These are phyloP conservation scores for Tubosaeta sp. DNA, from an alignment of 768 basidiomycete genomes.

Conservation along the genomic window DNA sequence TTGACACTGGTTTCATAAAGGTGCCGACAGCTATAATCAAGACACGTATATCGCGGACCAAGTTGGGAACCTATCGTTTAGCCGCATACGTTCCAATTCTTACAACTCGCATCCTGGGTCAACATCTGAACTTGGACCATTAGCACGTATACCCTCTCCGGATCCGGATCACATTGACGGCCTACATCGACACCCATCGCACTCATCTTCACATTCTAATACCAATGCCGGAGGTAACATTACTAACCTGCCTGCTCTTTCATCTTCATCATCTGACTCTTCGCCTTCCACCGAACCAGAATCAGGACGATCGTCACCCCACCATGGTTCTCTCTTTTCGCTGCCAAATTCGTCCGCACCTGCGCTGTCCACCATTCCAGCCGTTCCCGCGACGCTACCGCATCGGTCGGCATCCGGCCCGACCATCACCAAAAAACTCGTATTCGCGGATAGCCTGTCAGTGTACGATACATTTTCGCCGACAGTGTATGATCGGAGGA, in stretches of 20 bases:
- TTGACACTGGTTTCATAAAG: constrained; percentile 32
- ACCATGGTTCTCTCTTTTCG: constrained; percentile 55
- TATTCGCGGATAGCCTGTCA: constrained; percentile 88
- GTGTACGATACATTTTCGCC: constrained; percentile 97
- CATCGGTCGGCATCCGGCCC: constrained; percentile 74
- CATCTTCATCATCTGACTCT: constrained; percentile 44
- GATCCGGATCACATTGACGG: constrained; percentile 87
- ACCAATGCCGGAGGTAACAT: constrained; percentile 24
- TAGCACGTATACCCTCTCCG: constrained; percentile 77
- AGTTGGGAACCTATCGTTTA: constrained; percentile 36
- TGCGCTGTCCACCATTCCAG: constrained; percentile 58
- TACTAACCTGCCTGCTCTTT: constrained; percentile 51
- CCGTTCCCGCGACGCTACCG: constrained; percentile 48
- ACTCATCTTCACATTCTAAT: constrained; percentile 42
- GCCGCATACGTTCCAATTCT: constrained; percentile 76
- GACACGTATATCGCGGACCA: constrained; percentile 46
- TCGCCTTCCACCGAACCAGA: constrained; percentile 36
- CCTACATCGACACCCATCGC: constrained; percentile 64
- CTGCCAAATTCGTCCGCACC: constrained; percentile 92
- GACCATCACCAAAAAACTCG: constrained; percentile 70
- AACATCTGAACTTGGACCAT: constrained; percentile 61
- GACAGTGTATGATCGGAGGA: constrained; percentile 87
- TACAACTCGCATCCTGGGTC: constrained; percentile 52
- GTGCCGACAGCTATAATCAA: constrained; percentile 68
- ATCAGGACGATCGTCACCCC: constrained; percentile 32